These are phyloP conservation scores for Pisolithus tinctorius DNA, from an alignment of 768 basidiomycete species.

Conservation along the genomic window DNA sequence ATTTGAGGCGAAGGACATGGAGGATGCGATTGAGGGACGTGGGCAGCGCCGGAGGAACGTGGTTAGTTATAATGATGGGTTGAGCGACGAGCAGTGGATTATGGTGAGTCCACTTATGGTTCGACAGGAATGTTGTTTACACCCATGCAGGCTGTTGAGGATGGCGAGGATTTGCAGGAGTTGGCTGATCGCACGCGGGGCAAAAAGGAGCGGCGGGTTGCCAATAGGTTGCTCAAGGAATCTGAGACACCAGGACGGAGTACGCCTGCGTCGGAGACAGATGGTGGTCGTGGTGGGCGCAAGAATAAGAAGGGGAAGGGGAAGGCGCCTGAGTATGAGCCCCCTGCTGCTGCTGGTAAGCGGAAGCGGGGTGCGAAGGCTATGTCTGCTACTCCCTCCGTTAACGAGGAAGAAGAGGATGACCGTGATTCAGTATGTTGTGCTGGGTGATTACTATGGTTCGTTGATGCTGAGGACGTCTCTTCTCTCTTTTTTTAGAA, in stretches of 20 bases:
- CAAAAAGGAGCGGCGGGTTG: conserved; percentile 56
- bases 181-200: conserved; percentile 58
- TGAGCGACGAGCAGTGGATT: conserved; percentile 92
- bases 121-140: not conserved
- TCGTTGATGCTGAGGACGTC: not conserved
- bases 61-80: conserved; percentile 89
- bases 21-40: conserved; percentile 58
- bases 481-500: conserved; percentile 42
- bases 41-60: conserved; percentile 79
- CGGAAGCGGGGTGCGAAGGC: conserved; percentile 71
- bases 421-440: conserved; percentile 60
- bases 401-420: conserved; percentile 71
- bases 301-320: conserved; percentile 54
- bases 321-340: conserved; percentile 46
- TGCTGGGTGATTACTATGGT: not conserved
- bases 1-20: conserved; percentile 59
- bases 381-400: conserved; percentile 69
- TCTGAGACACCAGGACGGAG: conserved; percentile 54
- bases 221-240: conserved; percentile 54
- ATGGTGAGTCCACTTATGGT: conserved; percentile 26
- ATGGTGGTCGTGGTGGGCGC: conserved; percentile 42
- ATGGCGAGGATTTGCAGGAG: conserved; percentile 75
- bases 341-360: conserved; percentile 44
- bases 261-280: conserved; percentile 59
- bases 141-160: conserved; percentile 49